Conservation (phyloP, 1,284 basidiomycete species). For the Boletus sp. region DNA sequence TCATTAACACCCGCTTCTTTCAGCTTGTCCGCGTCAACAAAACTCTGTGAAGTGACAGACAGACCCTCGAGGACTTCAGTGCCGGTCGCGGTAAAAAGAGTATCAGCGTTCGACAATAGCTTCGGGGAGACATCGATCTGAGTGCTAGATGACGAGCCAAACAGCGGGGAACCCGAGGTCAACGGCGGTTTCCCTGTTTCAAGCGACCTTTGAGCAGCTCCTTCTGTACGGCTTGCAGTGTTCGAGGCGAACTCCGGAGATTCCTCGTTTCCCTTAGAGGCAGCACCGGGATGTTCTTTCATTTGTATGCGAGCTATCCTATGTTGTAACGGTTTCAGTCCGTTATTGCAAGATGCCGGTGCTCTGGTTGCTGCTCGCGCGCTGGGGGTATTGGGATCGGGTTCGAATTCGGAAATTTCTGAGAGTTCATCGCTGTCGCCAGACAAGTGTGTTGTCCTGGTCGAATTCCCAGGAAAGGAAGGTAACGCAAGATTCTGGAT, state of each 20-base stretch:
- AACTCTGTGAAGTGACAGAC: neutral
- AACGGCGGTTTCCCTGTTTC: neutral
- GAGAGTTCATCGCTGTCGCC: conserved; percentile 24
- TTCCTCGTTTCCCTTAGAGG: neutral
- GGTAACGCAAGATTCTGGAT: neutral
- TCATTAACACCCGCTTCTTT: neutral
- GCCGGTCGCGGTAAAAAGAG: neutral
- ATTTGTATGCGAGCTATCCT: neutral
- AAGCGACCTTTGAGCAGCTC: neutral
- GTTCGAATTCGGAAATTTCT: conserved; percentile 28
- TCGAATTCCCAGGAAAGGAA: conserved; percentile 1
- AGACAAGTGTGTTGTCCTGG: neutral
- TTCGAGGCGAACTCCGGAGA: neutral
- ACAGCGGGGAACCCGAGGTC: conserved; percentile 9
- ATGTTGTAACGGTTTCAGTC: neutral
- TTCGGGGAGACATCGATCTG: conserved; percentile 15
- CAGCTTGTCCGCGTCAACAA: neutral
- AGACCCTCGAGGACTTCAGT: neutral
- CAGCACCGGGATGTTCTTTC: neutral
- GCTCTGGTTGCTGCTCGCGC: neutral
- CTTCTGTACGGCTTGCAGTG: neutral
- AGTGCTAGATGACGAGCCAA: conserved; percentile 17
- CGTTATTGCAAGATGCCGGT: neutral
- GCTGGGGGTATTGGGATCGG: conserved; percentile 1
- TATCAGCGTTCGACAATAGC: conserved; percentile 1